Base-by-base conservation (phyloP, 75 land plant genomes). In the Adiantum capillusveneris region DNA sequence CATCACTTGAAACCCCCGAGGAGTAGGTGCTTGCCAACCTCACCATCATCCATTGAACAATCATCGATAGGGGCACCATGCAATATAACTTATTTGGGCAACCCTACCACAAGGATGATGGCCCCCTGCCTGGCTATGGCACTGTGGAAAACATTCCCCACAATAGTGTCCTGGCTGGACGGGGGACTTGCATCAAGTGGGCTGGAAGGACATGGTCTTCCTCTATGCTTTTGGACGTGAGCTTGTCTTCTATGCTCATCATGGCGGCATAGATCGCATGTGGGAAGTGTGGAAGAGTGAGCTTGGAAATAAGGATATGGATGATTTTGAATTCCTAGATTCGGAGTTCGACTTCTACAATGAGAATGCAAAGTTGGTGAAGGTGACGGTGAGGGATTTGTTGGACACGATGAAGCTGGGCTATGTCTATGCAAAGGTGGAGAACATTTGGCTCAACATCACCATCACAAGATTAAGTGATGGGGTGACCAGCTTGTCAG, bases 271-370 rank as follows among this genome's bases (percentile, higher is more conserved):
- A 12, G 46, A 62, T 48, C 29, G 56, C 3, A 6, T 59, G 26
- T 66, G 68, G 68, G 49, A 26, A 2, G 22, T 66, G 6, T 66
- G 68, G 68, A 43, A 57, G 57, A 26, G 44, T 28, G n/a, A n/a
- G n/a, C 55, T 65, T 31, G 54, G 51, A 36, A 69, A 56, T 24
- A 14, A 19, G 51, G 62, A 56, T 19, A 29, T 24, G 1, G 17
- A 54, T 21, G 71, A 78, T n/a, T 59, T 59, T 0, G 77, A 73
- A 48, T 73, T 29, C 19, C 81, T 78, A 17, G 54, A 78, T 36
- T n/a, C 73, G 13, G 22, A 53, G 42, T 73, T 73, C 53, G 21
- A 56, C 41, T 78, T 78, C 56, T 60, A 64, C 57, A 77, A 78
- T 53, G 77, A 78, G 63, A 61, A 73, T 41, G 60, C 18, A 25